Evolutionary conservation across 345 rosid species (phyloP), one percentile per base, ranked within the genome.

Genomic region (Clausena lansium): DNA sequence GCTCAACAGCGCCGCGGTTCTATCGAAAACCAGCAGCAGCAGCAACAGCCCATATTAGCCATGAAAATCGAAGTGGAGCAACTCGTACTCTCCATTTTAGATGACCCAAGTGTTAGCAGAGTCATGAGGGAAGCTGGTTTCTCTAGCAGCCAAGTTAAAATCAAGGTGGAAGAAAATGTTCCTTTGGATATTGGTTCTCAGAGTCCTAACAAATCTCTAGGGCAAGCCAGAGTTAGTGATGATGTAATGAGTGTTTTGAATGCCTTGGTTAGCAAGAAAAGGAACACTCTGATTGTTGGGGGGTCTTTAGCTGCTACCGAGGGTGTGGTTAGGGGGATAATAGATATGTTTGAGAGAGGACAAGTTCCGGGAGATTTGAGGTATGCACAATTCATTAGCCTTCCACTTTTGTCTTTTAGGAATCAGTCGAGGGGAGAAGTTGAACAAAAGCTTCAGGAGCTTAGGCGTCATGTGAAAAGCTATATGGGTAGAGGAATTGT

Each of bases 61-160:
- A 74, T 91, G 64, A 91, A 91, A 74, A 88, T 91, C 41, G 96
- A 91, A 84, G 61, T 86, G 17, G 91, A 91, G 78, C 93, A 88
- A 72, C 91, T 91, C 5, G 63, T 88, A 19, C 79, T 90, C 38
- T 90, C 96, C 47, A 90, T 91, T 63, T 81, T 91, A 14, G 96
- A 91, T 67, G 96, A 91, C 74, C 96, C 96, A 6, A 91, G 96
- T 74, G 96, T 91, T 10, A 90, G 91, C 75, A 83, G 96, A 75
- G 93, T 91, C 76, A 91, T 91, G 96, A 87, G 93, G 54, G 96
- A 91, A 82, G 93, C 96, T 27, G 96, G 96, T 52, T 91, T 91
- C 82, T 91, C 93, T 14, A 91, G 93, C 73, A 73, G 91, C 35
- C 91, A 86, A 55, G 88, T 91, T 30, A 90, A 90, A 78, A 86